Conservation (phyloP, 768 basidiomycete genomes). For the Auricularia auricula-judae region DNA sequence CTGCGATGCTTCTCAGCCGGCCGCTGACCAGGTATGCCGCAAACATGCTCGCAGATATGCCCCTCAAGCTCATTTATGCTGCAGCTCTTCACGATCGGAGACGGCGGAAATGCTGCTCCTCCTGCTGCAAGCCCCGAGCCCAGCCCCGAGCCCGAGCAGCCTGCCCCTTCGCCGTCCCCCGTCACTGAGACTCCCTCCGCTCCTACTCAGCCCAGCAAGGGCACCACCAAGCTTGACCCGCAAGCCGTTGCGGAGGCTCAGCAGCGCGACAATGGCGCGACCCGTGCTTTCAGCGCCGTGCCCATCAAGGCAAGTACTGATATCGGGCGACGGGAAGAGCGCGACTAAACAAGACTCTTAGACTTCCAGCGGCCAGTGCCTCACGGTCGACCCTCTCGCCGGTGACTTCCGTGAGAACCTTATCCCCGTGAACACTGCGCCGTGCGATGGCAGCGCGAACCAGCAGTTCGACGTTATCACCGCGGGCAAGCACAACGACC, state of each 20-base stretch:
- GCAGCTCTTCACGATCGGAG: background rate
- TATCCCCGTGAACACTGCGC: background rate
- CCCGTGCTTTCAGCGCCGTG: slow-evolving; percentile 3
- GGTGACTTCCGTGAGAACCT: slow-evolving; percentile 7
- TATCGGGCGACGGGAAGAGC: background rate
- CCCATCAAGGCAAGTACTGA: slow-evolving; percentile 2
- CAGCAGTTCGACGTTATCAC: slow-evolving; percentile 6
- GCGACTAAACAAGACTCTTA: background rate
- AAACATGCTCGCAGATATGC: too few relatives aligned
- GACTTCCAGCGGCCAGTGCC: slow-evolving; percentile 4
- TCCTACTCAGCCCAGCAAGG: background rate
- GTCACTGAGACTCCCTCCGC: background rate
- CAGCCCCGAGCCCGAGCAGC: background rate
- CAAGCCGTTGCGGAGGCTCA: slow-evolving; percentile 2
- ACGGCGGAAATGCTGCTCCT: background rate
- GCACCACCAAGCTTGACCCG: background rate
- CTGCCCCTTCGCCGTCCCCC: background rate
- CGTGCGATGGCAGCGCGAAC: background rate
- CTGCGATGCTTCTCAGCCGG: background rate
- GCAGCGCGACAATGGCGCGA: slow-evolving; percentile 4
- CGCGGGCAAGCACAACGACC: slow-evolving; percentile 5
- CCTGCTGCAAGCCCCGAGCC: background rate
- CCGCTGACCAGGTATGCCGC: background rate
- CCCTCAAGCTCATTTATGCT: too few relatives aligned
- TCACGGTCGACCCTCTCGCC: slow-evolving; percentile 2